These are phyloP conservation scores for Epichloe sibirici DNA, from an alignment of 2,329 filamentous ascomycete species.

Conservation along the genomic window DNA sequence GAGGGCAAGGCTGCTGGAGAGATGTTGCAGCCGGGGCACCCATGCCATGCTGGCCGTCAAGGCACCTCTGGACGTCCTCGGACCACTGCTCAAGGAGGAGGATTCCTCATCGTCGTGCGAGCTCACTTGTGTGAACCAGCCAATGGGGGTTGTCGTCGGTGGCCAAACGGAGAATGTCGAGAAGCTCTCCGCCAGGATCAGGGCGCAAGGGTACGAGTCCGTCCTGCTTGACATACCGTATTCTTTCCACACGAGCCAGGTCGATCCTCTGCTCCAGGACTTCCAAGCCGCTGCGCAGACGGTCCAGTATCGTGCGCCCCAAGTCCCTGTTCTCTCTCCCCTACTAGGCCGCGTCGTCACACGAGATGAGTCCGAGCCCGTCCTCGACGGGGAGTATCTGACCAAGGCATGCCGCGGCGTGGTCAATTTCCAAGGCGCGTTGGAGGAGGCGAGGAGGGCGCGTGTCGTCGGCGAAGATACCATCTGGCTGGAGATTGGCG, in stretches of 20 bases:
- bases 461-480: conserved; percentile 41
- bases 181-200: neutral
- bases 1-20: conserved; percentile 52
- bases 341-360: conserved; percentile 27
- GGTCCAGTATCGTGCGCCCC: conserved; percentile 4
- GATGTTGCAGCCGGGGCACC: conserved; percentile 51
- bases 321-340: conserved; percentile 19
- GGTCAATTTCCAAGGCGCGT: conserved; percentile 50
- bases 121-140: conserved; percentile 48
- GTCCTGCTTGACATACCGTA: conserved; percentile 20
- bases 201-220: conserved; percentile 13
- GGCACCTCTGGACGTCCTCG: conserved; percentile 31
- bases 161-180: neutral
- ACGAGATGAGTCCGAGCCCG: conserved; percentile 14
- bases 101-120: conserved; percentile 10
- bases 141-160: conserved; percentile 22
- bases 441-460: conserved; percentile 35
- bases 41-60: conserved; percentile 46
- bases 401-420: conserved; percentile 41
- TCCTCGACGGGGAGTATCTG: conserved; percentile 31
- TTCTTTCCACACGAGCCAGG: conserved; percentile 23
- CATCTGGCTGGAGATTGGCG: conserved; percentile 56
- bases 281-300: conserved; percentile 19
- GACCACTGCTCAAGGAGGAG: conserved; percentile 6
- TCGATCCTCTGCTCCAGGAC: conserved; percentile 31